These are phyloP conservation scores for Trametes cinnabarina DNA, from an alignment of 768 basidiomycete genomes.

Conservation along the genomic window DNA sequence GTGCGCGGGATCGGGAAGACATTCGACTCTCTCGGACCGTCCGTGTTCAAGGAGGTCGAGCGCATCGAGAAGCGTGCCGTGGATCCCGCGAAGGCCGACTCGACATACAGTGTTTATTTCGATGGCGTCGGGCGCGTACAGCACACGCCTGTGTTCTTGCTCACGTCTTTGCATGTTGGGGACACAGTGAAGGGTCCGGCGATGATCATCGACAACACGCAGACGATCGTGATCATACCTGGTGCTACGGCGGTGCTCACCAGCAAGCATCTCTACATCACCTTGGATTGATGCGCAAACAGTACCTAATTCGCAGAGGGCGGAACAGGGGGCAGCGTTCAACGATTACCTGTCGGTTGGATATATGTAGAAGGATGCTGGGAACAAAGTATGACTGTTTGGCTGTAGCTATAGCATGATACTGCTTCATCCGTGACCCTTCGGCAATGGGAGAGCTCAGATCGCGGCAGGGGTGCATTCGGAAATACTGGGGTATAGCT, in stretches of 20 bases:
- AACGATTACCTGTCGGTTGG: neutral
- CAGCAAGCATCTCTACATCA: constrained; percentile 64
- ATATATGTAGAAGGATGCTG: neutral
- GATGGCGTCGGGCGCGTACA: constrained; percentile 73
- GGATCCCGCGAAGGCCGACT: constrained; percentile 44
- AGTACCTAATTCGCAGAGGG: no score
- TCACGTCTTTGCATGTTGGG: constrained; percentile 65
- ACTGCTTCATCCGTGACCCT: neutral
- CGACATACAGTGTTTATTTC: constrained; percentile 73
- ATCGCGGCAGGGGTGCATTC: constrained; percentile 20
- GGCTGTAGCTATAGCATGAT: neutral
- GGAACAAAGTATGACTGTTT: no score
- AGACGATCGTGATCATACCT: constrained; percentile 88
- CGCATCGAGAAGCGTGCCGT: constrained; percentile 44
- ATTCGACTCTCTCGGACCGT: constrained; percentile 74
- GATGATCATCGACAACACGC: constrained; percentile 93
- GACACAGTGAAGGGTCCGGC: constrained; percentile 81
- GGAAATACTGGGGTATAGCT: constrained; percentile 20
- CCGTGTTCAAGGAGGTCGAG: constrained; percentile 74
- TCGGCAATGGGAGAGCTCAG: neutral
- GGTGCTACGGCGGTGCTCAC: constrained; percentile 64
- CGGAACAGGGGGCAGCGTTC: neutral
- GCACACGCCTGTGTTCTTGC: constrained; percentile 76
- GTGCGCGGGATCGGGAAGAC: constrained; percentile 90
- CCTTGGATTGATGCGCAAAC: constrained; percentile 30